Percentiles rank a stretch among this genome's conserved stretches.
phyloP scores from a whole-genome alignment of 1,284 basidiomycete genomes.

The Austropuccinia psidii region DNA sequence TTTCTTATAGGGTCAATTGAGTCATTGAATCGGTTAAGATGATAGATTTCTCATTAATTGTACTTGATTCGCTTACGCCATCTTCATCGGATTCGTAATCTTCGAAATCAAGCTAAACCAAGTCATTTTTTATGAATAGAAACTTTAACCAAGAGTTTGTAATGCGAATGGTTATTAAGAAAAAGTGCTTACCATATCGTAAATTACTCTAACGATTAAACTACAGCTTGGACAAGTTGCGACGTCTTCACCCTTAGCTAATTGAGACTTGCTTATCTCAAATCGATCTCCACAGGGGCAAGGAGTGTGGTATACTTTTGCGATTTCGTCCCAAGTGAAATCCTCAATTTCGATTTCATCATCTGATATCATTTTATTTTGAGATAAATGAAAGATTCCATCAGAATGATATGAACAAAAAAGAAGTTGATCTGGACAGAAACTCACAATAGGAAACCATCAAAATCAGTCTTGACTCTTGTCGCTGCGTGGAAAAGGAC shows the following conservation, averaged over 20 bases:
- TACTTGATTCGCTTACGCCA: conserved; percentile 4
- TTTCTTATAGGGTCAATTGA: conserved; percentile 12
- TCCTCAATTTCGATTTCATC: conserved; percentile 94
- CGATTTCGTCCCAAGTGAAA: conserved; percentile 79
- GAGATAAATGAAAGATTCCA: neutral
- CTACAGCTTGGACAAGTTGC: conserved; percentile 97
- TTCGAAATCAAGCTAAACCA: conserved; percentile 19
- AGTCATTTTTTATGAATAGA: neutral
- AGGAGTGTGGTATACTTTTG: conserved; percentile 83
- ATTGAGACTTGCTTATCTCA: conserved; percentile 82
- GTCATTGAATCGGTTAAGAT: neutral
- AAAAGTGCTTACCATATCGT: conserved; percentile 72
- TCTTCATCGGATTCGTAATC: conserved; percentile 18
- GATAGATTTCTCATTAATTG: conserved; percentile 2
- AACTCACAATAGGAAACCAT: conserved; percentile 30
- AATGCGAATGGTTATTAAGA: neutral
- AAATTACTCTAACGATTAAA: conserved; percentile 83
- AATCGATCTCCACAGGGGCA: conserved; percentile 98
- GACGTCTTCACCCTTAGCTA: conserved; percentile 84
- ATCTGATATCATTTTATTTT: conserved; percentile 49
- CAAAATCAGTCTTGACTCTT: too few species aligned
- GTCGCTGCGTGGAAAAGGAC: too few species aligned
- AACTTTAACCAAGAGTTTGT: too few species aligned
- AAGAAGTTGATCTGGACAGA: too few species aligned
- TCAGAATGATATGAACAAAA: neutral